Base-by-base conservation (phyloP, 2,329 filamentous ascomycete species). In the Pochonia chlamydosporia region DNA sequence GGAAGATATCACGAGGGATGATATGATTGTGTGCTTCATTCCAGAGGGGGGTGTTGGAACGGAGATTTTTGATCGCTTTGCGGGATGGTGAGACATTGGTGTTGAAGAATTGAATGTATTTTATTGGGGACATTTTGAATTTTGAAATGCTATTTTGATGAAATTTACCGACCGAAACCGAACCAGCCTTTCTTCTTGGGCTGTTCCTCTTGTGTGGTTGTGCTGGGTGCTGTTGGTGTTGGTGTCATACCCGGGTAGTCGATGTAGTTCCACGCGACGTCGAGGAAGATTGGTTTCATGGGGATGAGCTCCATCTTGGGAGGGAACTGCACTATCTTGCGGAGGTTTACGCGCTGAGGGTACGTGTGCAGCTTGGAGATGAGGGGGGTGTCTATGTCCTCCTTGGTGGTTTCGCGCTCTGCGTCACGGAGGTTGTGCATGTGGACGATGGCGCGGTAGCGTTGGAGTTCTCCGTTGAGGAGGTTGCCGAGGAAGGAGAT, bases 251-350 rank as follows among this genome's bases (percentile, higher is more conserved):
- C 83, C 0, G 91, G 90, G 62, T 99, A 99, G 42, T 89, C 82
- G 52, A 99, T 91, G 63, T 96, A 97, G 64, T 97, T 97, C 87
- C 89, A 99, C 9, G 93, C 93, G 7, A 96, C 85, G 62, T 99
- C 93, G 49, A 97, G 81, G 74, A 97, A 97, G 28, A 97, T 76
- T 24, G 93, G 93, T 72, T 99, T 99, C 44, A 96, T 85, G 0
- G 93, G 90, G 33, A 97, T 82, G 2, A 86, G 78, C 52, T 88
- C 82, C 55, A 96, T 71, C 61, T 83, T 87, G 1, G 92, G 91
- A 11, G 93, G 93, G 65, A 91, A 96, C 4, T 83, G 79, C 40
- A 97, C 91, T 23, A 99, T 71, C 55, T 92, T 92, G 36, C 75
- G 75, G 23, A 96, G 73, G 62, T 96, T 83, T 9, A 89, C 79